Percentiles rank a stretch among this genome's conserved stretches.
Conservation (phyloP, 108 stramenopile genomes). For the Asterionellopsis glacialis region DNA sequence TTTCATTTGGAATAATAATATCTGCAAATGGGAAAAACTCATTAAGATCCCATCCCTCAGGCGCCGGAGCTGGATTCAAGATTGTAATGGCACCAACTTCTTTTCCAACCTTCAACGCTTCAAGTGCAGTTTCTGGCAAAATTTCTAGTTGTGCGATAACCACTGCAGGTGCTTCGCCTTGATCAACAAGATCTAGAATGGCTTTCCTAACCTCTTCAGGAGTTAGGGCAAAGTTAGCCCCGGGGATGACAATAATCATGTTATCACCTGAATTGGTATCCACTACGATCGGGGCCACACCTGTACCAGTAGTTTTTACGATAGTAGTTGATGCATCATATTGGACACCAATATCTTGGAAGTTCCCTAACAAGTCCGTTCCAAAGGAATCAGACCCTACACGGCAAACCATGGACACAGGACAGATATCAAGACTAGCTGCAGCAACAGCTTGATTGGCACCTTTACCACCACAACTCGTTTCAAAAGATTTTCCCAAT, state of each 20-base stretch:
- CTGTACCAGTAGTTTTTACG: constrained; percentile 31
- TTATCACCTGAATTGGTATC: constrained; percentile 74
- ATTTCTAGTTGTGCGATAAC: constrained; percentile 83
- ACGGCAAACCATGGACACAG: constrained; percentile 71
- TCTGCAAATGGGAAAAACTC: constrained; percentile 68
- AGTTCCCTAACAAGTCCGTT: constrained; percentile 35
- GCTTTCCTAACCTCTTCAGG: constrained; percentile 50
- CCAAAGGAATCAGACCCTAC: constrained; percentile 79
- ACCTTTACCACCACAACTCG: constrained; percentile 88
- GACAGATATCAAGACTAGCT: constrained; percentile 46
- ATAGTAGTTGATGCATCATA: constrained; percentile 28
- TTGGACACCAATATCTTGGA: constrained; percentile 28
- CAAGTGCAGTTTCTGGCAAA: constrained; percentile 50
- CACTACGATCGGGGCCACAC: constrained; percentile 75
- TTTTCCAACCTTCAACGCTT: constrained; percentile 57
- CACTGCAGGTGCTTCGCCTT: constrained; percentile 34
- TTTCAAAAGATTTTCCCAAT: constrained; percentile 74
- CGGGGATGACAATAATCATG: constrained; percentile 74
- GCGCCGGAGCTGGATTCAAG: constrained; percentile 72
- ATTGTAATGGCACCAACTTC: constrained; percentile 67
- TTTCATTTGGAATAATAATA: constrained; percentile 81
- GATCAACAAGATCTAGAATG: constrained; percentile 9
- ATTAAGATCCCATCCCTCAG: constrained; percentile 27
- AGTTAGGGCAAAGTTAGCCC: constrained; percentile 68
- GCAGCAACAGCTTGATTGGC: constrained; percentile 91